Evolutionary conservation across 164 flowering plant genomes (phyloP), one percentile per base, ranked within the genome.

Genomic region (Paratinospora sagittata): DNA sequence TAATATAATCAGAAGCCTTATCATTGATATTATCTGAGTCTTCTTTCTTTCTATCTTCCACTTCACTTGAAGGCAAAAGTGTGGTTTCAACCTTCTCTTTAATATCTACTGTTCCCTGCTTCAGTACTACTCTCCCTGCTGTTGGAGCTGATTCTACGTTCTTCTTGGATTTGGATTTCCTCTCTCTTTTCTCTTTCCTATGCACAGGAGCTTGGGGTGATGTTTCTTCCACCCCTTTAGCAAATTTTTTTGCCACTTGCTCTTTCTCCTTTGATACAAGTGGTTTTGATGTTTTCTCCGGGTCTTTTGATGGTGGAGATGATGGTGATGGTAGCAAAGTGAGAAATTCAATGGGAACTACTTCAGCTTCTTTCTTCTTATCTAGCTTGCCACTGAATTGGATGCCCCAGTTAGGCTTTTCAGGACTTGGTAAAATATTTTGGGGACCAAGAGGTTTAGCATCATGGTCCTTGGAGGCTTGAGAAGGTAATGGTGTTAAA

Each of bases 1-100:
- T 36, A 7, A 87, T 82, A 27, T 73, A 85, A 6, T 74, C 74
- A 16, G 79, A 43, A 34, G 74, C 76, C 65, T 63, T 81, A 36
- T 79, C 83, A 43, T 79, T 72, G 37, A 75, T 69, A 33, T 71
- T 77, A 30, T 75, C 72, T 10, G 34, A 57, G 63, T 72, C 68
- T 10, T 72, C 16, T 7, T 69, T 41, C 62, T 24, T 66, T 16
- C 68, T 49, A 4, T n/a, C 47, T 62, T 49, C 34, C 14, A 41
- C 74, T 68, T 45, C 37, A 19, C 10, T 13, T 0, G 62, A 11
- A 36, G 33, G 34, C 69, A 36, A 34, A 39, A 17, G 9, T 21
- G 58, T 30, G n/a, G 26, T 5, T 43, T 71, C 73, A 61, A 71
- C 73, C 67, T 63, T 70, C 41, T 34, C 23, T 65, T 65, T 33